Base-by-base conservation (phyloP, 108 stramenopile species). In the Cyclostephanos tholiformis region DNA sequence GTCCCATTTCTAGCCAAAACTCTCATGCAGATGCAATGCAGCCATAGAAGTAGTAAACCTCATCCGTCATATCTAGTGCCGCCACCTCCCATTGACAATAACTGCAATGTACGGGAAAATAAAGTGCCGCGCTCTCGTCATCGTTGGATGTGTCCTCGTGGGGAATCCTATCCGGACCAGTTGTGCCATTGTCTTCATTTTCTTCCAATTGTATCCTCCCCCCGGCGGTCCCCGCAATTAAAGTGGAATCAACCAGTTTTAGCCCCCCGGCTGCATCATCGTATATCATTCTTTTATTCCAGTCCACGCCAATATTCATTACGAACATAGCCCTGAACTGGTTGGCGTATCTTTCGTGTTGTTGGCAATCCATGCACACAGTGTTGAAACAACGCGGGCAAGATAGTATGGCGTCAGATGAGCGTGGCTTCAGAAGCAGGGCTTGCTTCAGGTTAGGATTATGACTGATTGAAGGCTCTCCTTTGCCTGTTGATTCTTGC, bases 281-380 rank as follows among this genome's bases (percentile, higher is more conserved):
- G 67, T 89, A 91, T 52, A 80, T 49, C 65, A 88, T 65, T 43
- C 59, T 53, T n/a, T 73, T 69, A 29, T 90, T 64, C 93, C 91
- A 91, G 71, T 82, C 78, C 1, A 95, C 91, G 39, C 82, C 77
- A 66, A 95, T 86, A 53, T 91, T 90, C 92, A 95, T 91, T 23
- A 95, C 94, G 87, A 95, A 95, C 91, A 95, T 95, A 67, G 94
- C 94, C 39, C 94, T 82, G 56, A 72, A 95, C 77, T 95, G 94
- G 80, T 95, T 91, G 6, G 78, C 67, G 69, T 90, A 91, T 20
- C 61, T 53, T 61, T 89, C 85, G 70, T 95, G 94, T 64, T 83
- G 72, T 74, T 95, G 94, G 79, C 91, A 95, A 84, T 95, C 94
- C 92, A 95, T 93, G 60, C 91, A 92, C 29, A 95, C 89, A 74